Conservation (phyloP, 257 asterid genomes). For the Marsdenia floribunda region DNA sequence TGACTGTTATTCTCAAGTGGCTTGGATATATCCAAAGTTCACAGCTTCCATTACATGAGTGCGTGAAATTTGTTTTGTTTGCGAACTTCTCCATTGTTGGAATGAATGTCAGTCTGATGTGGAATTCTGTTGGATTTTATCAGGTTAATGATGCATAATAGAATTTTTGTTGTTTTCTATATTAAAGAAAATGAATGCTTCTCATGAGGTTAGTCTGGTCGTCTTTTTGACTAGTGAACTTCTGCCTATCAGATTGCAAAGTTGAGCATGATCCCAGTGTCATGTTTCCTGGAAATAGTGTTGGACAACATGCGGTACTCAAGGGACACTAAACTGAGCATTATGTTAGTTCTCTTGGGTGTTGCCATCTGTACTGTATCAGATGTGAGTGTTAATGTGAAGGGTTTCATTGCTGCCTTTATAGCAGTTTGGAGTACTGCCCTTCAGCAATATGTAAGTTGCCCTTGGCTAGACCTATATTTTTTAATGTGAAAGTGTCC, state of each 20-base stretch:
- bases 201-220: not conserved
- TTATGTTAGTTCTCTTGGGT: slow-evolving; percentile 55
- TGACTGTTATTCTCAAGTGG: slow-evolving; percentile 48
- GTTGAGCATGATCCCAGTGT: slow-evolving; percentile 65
- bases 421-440: slow-evolving; percentile 67
- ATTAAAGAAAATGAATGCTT: not conserved
- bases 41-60: slow-evolving; percentile 48
- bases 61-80: slow-evolving; percentile 48
- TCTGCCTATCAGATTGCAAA: slow-evolving; percentile 54
- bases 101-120: slow-evolving; percentile 72
- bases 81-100: slow-evolving; percentile 67
- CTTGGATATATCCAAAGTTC: slow-evolving; percentile 52
- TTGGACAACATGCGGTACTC: slow-evolving; percentile 56
- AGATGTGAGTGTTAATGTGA: slow-evolving; percentile 58
- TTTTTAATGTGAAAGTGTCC: not conserved
- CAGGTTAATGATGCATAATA: slow-evolving; percentile 37
- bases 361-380: slow-evolving; percentile 70
- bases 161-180: not conserved
- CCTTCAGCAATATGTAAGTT: slow-evolving; percentile 68
- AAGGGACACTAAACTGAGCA: slow-evolving; percentile 61
- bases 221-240: slow-evolving; percentile 10
- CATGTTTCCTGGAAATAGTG: slow-evolving; percentile 59
- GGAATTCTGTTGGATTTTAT: slow-evolving; percentile 78
- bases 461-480: slow-evolving; percentile 4
- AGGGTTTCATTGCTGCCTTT: slow-evolving; percentile 61